Conservation (phyloP, 352 stramenopile genomes). For the Phytophthora macrochlamydospora region DNA sequence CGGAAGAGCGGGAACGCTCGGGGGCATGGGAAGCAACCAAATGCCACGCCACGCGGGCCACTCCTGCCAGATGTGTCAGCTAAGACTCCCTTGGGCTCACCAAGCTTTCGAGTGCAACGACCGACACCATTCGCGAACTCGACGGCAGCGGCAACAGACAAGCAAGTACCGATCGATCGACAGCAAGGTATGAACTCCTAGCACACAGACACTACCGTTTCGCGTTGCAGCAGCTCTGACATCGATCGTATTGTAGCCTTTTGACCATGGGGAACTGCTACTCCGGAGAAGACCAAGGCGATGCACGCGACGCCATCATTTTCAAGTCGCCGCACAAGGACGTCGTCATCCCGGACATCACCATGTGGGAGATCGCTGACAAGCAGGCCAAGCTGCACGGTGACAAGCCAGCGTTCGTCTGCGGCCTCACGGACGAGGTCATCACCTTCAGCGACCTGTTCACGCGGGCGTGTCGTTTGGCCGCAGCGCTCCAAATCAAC, state of each 20-base stretch:
- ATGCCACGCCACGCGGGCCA: neutral
- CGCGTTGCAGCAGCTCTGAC: neutral
- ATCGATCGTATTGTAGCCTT: constrained; percentile 1
- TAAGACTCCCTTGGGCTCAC: neutral
- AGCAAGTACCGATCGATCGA: neutral
- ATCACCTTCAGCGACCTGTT: constrained; percentile 43
- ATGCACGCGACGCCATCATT: constrained; percentile 23
- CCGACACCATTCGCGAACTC: neutral
- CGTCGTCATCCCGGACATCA: constrained; percentile 33
- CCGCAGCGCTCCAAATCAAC: constrained; percentile 31
- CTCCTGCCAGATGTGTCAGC: neutral
- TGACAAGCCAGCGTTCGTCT: constrained; percentile 39
- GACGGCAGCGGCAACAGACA: neutral
- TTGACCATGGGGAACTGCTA: constrained; percentile 5
- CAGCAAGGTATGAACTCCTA: neutral
- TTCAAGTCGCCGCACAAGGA: constrained; percentile 37
- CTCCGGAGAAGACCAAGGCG: neutral
- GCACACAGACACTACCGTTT: neutral
- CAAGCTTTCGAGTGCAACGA: neutral
- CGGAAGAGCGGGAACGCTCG: constrained; percentile 4
- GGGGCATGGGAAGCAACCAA: neutral
- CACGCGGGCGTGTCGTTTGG: constrained; percentile 25
- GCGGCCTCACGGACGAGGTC: constrained; percentile 37
- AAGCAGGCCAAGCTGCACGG: constrained; percentile 22
- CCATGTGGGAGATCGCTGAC: constrained; percentile 45